Base-by-base conservation (phyloP, 345 rosid genomes). In the Citrus sp. region DNA sequence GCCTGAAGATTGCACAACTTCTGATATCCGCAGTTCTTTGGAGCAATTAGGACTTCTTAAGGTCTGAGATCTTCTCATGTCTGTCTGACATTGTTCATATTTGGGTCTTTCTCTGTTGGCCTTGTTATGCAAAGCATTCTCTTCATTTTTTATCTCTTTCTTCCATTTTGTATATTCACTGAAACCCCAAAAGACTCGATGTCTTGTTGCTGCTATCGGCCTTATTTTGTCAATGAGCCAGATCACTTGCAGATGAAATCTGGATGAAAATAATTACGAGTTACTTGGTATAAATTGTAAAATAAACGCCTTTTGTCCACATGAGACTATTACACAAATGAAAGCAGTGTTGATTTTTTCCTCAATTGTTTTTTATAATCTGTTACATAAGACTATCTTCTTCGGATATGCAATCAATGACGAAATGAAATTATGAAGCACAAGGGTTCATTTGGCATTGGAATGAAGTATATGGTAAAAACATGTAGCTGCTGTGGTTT, bases 1-100 rank as follows among this genome's bases (percentile, higher is more conserved):
- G n/a, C 24, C 89, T 0, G 83, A 85, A 22, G 87, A 86, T 34
- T 89, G 81, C 79, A 78, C 85, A 22, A 60, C 80, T 28, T 80
- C 82, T 0, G 94, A 90, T 49, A 68, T 93, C 81, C 88, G 92
- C 56, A 80, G 80, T 25, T 87, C 92, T 59, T 76, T 94, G 90
- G 86, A 86, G 87, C 87, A 80, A 73, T 69, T 92, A 35, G 95
- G 90, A 77, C 73, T 90, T 40, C 81, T 89, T 68, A 70, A 83
- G 30, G 87, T 72, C 59, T 10, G 34, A 37, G 51, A 58, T 56
- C 73, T 74, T 40, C 18, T 2, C 63, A 5, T 56, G 7, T 10
- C 9, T 58, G 34, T 72, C 35, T 3, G 22, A 16, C 12, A 9
- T 63, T 46, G 22, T 74, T 51, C 70, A 30, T 65, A 21, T 28